Evolutionary conservation across 2,329 filamentous ascomycete genomes (phyloP).

Genomic region (Pseudogymnoascus sp.): DNA sequence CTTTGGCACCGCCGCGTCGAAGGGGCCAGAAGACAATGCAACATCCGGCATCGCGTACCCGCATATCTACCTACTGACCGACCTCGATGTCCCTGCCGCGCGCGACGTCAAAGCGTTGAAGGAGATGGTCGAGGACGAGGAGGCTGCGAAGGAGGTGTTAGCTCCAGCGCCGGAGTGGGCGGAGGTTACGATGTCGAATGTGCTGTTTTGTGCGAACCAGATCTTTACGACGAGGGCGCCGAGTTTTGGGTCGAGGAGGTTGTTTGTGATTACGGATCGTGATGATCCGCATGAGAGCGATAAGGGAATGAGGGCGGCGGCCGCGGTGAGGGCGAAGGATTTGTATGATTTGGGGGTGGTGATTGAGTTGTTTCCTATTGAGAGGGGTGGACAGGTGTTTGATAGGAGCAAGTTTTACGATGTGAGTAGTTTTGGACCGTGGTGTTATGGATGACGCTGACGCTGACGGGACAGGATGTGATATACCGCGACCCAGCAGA

Average conservation of each 20-base stretch:
- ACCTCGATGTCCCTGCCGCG: slow-evolving; percentile 80
- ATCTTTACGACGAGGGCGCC: slow-evolving; percentile 92
- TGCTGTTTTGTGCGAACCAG: slow-evolving; percentile 92
- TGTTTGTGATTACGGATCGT: slow-evolving; percentile 96
- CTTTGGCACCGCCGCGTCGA: slow-evolving; percentile 81
- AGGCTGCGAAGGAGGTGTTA: slow-evolving; percentile 60
- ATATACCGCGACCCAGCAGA: slow-evolving; percentile 72
- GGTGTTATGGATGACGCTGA: slow-evolving; percentile 16
- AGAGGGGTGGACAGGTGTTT: slow-evolving; percentile 58
- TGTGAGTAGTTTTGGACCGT: slow-evolving; percentile 39
- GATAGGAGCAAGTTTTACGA: slow-evolving; percentile 85
- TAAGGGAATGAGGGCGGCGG: slow-evolving; percentile 64
- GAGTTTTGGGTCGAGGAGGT: slow-evolving; percentile 81
- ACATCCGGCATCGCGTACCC: slow-evolving; percentile 60
- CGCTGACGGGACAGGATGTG: slow-evolving; percentile 66
- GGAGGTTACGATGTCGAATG: slow-evolving; percentile 70
- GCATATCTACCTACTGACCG: slow-evolving; percentile 83
- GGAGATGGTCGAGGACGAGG: slow-evolving; percentile 67
- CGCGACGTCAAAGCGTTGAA: slow-evolving; percentile 77
- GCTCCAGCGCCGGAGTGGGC: slow-evolving; percentile 51
- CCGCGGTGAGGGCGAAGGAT: slow-evolving; percentile 84
- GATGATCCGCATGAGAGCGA: slow-evolving; percentile 72
- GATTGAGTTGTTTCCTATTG: slow-evolving; percentile 91
- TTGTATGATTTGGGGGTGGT: slow-evolving; percentile 86
- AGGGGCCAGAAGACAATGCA: slow-evolving; percentile 60